Base-by-base conservation (phyloP, 2,329 filamentous ascomycete genomes). In the Paecilomyces formosus region DNA sequence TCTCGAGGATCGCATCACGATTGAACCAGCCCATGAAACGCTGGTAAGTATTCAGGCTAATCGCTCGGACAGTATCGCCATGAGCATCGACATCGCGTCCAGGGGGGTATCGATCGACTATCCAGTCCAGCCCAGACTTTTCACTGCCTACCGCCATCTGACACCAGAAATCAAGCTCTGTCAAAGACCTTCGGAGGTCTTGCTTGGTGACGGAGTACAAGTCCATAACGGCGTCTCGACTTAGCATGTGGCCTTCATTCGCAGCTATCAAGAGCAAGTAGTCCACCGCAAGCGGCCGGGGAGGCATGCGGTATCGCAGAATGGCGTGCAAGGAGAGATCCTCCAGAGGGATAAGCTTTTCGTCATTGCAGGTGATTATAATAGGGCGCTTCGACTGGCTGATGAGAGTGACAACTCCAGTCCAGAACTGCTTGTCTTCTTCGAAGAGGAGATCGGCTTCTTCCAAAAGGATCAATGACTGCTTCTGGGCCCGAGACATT, bases 371-470 rank as follows among this genome's bases (percentile, higher is more conserved):
- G 0, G 94, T 99, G 77, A 99, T 88, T 67, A 99, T 82, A 62
- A 99, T 92, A 0, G 94, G 94, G 31, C 94, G 85, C 74, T 91
- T 96, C 0, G 94, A 97, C 65, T 92, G 88, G 9, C 81, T 78
- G 59, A 96, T 90, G 60, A 99, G 82, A 21, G 83, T 82, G 52
- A 89, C 79, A 3, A 97, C 83, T 0, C 90, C 94, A 0, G 82
- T 76, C 94, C 94, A 99, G 69, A 99, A 99, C 62, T 93, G 88
- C 72, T 91, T 93, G 71, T 99, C 94, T 70, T 97, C 93, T 57
- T 96, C 92, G 70, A 94, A 99, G 1, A 99, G 81, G 15, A 97
- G 78, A 68, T 99, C 95, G 0, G 91, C 91, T 74, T 99, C 94
- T 73, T 99, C 94, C 1, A 99, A 80, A 1, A 99, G 79, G 61